These are phyloP conservation scores for Penicillium paxilli DNA, from an alignment of 495 filamentous ascomycete genomes.

Conservation along the genomic window DNA sequence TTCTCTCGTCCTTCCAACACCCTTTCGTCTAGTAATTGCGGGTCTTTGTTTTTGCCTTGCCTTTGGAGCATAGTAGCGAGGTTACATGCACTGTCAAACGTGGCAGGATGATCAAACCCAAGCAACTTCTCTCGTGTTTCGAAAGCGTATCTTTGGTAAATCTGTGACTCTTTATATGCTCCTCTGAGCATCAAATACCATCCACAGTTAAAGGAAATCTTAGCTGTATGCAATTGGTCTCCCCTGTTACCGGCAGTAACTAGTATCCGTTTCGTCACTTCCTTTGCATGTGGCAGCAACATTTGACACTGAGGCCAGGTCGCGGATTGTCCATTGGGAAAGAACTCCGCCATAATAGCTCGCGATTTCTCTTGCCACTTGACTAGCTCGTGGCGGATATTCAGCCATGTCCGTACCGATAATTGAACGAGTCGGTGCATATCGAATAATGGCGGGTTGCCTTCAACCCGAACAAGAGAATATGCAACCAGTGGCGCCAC, in stretches of 20 bases:
- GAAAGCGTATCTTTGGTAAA: neutral
- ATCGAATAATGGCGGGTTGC: no score
- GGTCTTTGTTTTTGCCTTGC: neutral
- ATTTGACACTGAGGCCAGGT: slow-evolving; percentile 31
- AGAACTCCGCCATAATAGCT: slow-evolving; percentile 30
- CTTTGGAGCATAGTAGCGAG: neutral
- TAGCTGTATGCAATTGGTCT: slow-evolving; percentile 9
- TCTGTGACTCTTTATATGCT: slow-evolving; percentile 27
- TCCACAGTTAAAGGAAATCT: neutral
- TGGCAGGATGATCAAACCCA: neutral
- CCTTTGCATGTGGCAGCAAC: slow-evolving; percentile 27
- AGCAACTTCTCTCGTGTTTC: neutral
- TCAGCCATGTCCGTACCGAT: no score
- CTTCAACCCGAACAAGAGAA: no score
- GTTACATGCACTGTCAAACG: neutral
- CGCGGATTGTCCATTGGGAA: slow-evolving; percentile 34
- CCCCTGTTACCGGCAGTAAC: neutral
- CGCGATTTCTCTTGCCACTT: neutral
- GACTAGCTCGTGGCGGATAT: no score
- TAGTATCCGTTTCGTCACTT: slow-evolving; percentile 12
- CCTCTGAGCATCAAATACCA: slow-evolving; percentile 13
- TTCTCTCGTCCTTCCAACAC: neutral
- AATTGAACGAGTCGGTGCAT: no score
- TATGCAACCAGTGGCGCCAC: no score
- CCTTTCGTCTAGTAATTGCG: neutral